Percentiles rank a stretch among this genome's conserved stretches.
phyloP scores from a whole-genome alignment of 495 filamentous ascomycete species.

The Lasiosphaeriaceae sp. region DNA sequence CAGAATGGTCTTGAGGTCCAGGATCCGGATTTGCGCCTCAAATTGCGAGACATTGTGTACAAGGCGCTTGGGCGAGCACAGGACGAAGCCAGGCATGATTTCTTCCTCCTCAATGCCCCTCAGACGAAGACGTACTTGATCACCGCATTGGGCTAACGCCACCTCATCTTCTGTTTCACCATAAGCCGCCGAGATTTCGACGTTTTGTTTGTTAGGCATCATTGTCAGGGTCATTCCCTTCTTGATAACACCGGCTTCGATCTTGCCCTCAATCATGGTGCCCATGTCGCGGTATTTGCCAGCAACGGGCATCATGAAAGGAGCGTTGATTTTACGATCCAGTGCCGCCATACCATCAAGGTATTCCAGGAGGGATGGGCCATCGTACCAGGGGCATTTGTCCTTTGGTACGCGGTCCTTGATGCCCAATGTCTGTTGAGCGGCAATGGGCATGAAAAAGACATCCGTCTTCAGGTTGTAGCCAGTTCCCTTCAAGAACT shows the following conservation, averaged over 20 bases:
- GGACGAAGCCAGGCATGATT: constrained; percentile 89
- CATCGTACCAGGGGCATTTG: constrained; percentile 77
- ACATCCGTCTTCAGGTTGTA: constrained; percentile 91
- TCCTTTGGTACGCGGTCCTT: constrained; percentile 80
- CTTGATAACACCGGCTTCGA: constrained; percentile 85
- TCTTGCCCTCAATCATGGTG: constrained; percentile 94
- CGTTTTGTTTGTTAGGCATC: constrained; percentile 88
- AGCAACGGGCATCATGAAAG: constrained; percentile 98
- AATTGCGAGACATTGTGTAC: constrained; percentile 88
- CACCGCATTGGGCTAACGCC: constrained; percentile 72
- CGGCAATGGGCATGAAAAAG: constrained; percentile 93
- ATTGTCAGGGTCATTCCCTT: constrained; percentile 79
- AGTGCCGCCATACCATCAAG: constrained; percentile 85
- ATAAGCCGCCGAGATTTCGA: constrained; percentile 78
- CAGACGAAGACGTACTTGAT: constrained; percentile 89
- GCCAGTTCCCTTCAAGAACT: constrained; percentile 84
- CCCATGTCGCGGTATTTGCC: constrained; percentile 97
- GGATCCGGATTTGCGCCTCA: constrained; percentile 90
- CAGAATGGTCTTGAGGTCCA: constrained; percentile 95
- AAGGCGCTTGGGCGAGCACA: constrained; percentile 85
- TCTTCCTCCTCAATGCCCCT: constrained; percentile 97
- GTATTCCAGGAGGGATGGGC: constrained; percentile 92
- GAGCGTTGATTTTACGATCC: constrained; percentile 93
- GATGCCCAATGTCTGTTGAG: constrained; percentile 78
- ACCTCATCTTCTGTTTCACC: constrained; percentile 97